Evolutionary conservation across 2,329 filamentous ascomycete genomes (phyloP).

Genomic region (Ceratocystis colombiana): DNA sequence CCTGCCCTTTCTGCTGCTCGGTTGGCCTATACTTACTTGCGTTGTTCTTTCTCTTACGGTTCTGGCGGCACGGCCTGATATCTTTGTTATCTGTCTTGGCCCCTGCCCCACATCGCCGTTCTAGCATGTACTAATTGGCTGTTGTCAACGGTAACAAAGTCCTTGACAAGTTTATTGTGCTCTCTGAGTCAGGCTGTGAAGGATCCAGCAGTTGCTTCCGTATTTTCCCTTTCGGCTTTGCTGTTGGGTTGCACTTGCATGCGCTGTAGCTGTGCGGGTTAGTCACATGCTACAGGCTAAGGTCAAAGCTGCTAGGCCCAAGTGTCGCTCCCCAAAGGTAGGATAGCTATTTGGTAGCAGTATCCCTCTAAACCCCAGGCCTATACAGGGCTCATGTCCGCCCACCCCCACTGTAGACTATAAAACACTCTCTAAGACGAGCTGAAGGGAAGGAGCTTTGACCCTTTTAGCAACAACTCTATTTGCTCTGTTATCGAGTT

Average conservation of each 20-base stretch:
- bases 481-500: neutral
- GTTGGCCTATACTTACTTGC: too few species aligned
- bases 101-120: too few species aligned
- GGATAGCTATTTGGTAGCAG: too few species aligned
- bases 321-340: too few species aligned
- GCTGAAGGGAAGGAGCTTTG: slow-evolving; percentile 1
- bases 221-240: slow-evolving; percentile 5
- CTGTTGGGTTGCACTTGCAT: slow-evolving; percentile 2
- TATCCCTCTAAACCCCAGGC: neutral
- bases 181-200: slow-evolving; percentile 13
- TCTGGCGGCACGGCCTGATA: too few species aligned
- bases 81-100: too few species aligned
- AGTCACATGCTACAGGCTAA: neutral
- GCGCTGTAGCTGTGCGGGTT: neutral
- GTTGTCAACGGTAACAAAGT: neutral
- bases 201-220: slow-evolving; percentile 6
- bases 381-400: neutral
- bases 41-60: too few species aligned
- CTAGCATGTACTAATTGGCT: too few species aligned
- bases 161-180: neutral
- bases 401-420: neutral
- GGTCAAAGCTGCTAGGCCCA: neutral
- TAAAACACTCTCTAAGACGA: neutral
- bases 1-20: too few species aligned
- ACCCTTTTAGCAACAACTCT: neutral